Evolutionary conservation across 2,329 filamentous ascomycete species (phyloP).

Genomic region (Aspergillus sp.): DNA sequence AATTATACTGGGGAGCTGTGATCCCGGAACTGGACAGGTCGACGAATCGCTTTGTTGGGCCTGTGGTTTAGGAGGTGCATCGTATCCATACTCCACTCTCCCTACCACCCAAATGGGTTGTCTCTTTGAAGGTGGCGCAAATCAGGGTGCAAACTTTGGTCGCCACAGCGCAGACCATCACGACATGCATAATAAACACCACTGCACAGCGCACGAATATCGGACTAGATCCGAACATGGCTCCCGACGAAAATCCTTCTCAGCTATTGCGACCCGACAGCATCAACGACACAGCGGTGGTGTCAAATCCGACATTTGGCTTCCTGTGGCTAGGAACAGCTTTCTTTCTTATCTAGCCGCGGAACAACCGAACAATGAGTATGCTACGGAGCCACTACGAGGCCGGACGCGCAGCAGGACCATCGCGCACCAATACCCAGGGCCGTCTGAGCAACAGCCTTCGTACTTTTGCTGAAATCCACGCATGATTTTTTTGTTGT

Average conservation of each 20-base stretch:
- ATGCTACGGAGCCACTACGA: constrained; percentile 18
- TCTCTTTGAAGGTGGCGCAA: neutral
- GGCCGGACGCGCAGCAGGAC: constrained; percentile 26
- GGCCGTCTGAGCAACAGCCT: constrained; percentile 20
- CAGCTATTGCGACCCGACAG: neutral
- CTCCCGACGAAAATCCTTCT: neutral
- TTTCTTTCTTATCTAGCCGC: neutral
- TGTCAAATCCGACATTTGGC: neutral
- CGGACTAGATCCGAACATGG: neutral
- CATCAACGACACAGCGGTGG: neutral
- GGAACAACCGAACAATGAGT: neutral
- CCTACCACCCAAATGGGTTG: neutral
- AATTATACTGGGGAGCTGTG: neutral
- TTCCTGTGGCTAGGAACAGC: neutral
- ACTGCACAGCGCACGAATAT: neutral
- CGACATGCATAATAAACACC: neutral
- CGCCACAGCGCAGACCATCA: neutral
- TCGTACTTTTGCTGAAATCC: constrained; percentile 10
- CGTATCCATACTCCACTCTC: neutral
- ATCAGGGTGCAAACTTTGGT: neutral
- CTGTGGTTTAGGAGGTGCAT: neutral
- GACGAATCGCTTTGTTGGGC: neutral
- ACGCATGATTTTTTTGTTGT: constrained; percentile 3
- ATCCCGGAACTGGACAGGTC: neutral
- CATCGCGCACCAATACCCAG: constrained; percentile 21